phyloP scores from a whole-genome alignment of 257 asterid species.

The Buddleja alternifolia region DNA sequence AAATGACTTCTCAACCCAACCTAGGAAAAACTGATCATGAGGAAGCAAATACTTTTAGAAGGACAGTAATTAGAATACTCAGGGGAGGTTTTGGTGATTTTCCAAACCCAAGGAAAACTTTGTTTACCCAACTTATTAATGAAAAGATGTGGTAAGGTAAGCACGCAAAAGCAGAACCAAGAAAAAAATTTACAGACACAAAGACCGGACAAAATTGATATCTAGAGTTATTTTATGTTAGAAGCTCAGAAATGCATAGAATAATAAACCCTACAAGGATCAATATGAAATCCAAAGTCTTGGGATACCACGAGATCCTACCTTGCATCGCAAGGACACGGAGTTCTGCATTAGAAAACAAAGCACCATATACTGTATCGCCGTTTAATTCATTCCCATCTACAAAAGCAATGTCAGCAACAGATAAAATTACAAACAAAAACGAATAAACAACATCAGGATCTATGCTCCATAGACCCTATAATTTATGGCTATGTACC shows the following conservation, averaged over 20 bases:
- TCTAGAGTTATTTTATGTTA: not conserved
- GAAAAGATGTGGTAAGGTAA: no score
- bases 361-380: slow-evolving; percentile 48
- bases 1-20: not conserved
- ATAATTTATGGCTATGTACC: not conserved
- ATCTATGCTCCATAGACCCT: not conserved
- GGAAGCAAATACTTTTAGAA: not conserved
- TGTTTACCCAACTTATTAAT: no score
- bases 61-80: slow-evolving; percentile 7
- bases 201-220: not conserved
- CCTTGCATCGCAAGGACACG: slow-evolving; percentile 77
- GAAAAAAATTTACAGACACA: not conserved
- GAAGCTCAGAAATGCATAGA: not conserved
- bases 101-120: no score
- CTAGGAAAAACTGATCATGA: not conserved
- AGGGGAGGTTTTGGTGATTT: no score
- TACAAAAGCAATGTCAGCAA: slow-evolving; percentile 31
- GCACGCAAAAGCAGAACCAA: no score
- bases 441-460: not conserved
- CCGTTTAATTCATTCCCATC: slow-evolving; percentile 40
- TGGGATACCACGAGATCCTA: slow-evolving; percentile 26
- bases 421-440: slow-evolving; percentile 13
- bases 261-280: not conserved
- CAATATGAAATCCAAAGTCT: not conserved
- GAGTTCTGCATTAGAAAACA: slow-evolving; percentile 61